phyloP scores from a whole-genome alignment of 1,284 basidiomycete species.

The Puccinia novopanici region DNA sequence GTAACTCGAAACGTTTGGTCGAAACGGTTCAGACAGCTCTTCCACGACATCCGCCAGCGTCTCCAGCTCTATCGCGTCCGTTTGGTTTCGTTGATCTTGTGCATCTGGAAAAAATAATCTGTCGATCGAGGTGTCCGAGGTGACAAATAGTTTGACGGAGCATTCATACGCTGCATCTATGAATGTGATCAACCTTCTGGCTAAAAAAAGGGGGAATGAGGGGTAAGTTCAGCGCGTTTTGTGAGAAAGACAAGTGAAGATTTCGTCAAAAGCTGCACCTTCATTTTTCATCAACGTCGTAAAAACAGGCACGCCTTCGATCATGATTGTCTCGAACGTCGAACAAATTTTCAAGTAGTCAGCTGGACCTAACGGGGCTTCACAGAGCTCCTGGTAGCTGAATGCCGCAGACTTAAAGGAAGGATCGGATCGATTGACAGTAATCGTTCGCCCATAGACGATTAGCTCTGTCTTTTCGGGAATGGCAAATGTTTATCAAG shows the following conservation, averaged over 20 bases:
- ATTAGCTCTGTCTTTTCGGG: conserved; percentile 12
- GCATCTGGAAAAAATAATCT: conserved; percentile 36
- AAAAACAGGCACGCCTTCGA: conserved; percentile 68
- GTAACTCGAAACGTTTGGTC: conserved; percentile 34
- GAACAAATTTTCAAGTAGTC: conserved; percentile 71
- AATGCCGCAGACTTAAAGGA: conserved; percentile 13
- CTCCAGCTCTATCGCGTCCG: conserved; percentile 16
- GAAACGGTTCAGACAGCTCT: conserved; percentile 17
- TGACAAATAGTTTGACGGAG: conserved; percentile 22
- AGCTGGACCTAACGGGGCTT: conserved; percentile 66
- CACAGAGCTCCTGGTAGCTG: conserved; percentile 38
- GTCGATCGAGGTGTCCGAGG: conserved; percentile 27
- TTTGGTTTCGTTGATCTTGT: not conserved
- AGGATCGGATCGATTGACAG: conserved; percentile 19
- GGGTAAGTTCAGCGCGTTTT: not conserved
- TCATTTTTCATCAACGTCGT: conserved; percentile 69
- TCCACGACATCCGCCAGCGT: conserved; percentile 36
- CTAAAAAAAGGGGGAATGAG: not conserved
- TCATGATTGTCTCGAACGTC: conserved; percentile 66
- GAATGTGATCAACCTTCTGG: conserved; percentile 39
- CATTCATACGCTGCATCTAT: conserved; percentile 47
- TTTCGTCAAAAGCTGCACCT: conserved; percentile 55
- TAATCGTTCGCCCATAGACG: conserved; percentile 35
- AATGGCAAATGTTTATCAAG: not conserved
- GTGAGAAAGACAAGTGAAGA: not conserved